Percentiles rank a stretch among this genome's conserved stretches.
Conservation (phyloP, 208 protist species). For the Leishmania amazonensis region DNA sequence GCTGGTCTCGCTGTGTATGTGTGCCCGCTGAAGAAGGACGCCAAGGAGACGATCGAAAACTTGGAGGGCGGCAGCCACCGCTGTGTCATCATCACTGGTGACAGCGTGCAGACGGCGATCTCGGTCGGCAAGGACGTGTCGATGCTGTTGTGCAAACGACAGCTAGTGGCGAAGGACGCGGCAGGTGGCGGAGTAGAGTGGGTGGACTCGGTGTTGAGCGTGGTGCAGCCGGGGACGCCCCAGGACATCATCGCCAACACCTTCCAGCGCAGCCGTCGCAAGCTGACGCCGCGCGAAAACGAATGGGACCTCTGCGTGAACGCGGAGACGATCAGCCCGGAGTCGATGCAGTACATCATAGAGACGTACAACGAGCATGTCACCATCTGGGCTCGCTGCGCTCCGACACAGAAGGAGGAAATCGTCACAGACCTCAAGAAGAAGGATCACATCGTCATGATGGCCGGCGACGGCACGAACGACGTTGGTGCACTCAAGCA, state of each 20-base stretch:
- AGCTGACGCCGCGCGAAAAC: conserved; percentile 35
- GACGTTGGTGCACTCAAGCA: conserved; percentile 99
- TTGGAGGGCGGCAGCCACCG: conserved; percentile 84
- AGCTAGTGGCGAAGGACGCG: conserved; percentile 58
- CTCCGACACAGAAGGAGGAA: conserved; percentile 89
- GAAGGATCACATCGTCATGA: conserved; percentile 88
- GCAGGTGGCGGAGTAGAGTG: conserved; percentile 46
- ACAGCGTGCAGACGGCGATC: conserved; percentile 97
- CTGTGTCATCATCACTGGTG: conserved; percentile 98
- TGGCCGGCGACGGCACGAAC: conserved; percentile 95
- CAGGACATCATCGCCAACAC: conserved; percentile 53
- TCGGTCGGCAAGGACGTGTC: conserved; percentile 94
- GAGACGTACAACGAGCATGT: conserved; percentile 78
- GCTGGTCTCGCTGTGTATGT: conserved; percentile 96
- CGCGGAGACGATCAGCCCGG: conserved; percentile 57
- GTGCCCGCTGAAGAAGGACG: conserved; percentile 95
- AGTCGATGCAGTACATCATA: conserved; percentile 49
- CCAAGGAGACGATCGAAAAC: conserved; percentile 79
- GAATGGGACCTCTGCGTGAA: conserved; percentile 90
- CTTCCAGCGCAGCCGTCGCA: conserved; percentile 54
- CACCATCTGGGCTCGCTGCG: conserved; percentile 90
- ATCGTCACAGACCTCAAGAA: conserved; percentile 90
- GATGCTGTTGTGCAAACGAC: conserved; percentile 71
- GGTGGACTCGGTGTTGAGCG: conserved; percentile 57
- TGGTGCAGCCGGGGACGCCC: conserved; percentile 26